These are phyloP conservation scores for Fusarium sacchari DNA, from an alignment of 2,329 filamentous ascomycete genomes.

Conservation along the genomic window DNA sequence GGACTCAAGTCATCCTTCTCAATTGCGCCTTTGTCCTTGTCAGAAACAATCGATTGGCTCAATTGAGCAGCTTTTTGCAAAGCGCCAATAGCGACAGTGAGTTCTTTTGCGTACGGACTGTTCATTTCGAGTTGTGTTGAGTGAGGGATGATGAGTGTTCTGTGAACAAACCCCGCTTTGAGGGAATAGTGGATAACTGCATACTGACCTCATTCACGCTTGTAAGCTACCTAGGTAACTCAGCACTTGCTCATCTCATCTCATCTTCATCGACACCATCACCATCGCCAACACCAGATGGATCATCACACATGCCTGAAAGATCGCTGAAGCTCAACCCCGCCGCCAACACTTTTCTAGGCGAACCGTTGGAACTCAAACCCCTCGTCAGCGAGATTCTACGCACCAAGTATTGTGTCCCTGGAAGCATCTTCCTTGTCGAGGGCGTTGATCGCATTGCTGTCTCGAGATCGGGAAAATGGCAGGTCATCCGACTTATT, in stretches of 20 bases:
- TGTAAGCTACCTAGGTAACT: not conserved
- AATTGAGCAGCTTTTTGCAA: slow-evolving; percentile 59
- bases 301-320: slow-evolving; percentile 39
- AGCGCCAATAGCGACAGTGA: slow-evolving; percentile 55
- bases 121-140: slow-evolving; percentile 50
- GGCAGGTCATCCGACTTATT: slow-evolving; percentile 59
- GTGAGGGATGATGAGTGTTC: not conserved
- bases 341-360: slow-evolving; percentile 40
- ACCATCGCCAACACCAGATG: slow-evolving; percentile 15
- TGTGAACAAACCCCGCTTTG: slow-evolving; percentile 34
- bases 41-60: slow-evolving; percentile 59
- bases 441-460: slow-evolving; percentile 55
- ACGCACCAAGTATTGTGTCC: slow-evolving; percentile 58
- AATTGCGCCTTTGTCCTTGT: slow-evolving; percentile 60
- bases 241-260: not conserved
- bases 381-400: slow-evolving; percentile 61
- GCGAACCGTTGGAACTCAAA: slow-evolving; percentile 42
- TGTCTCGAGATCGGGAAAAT: slow-evolving; percentile 49
- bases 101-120: slow-evolving; percentile 54
- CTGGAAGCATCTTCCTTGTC: slow-evolving; percentile 61
- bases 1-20: slow-evolving; percentile 66
- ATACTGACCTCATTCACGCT: slow-evolving; percentile 31
- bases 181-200: slow-evolving; percentile 42
- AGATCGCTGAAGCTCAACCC: slow-evolving; percentile 38
- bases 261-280: not conserved